These are phyloP conservation scores for Malus sieversii DNA, from an alignment of 306 rosid species.

Conservation along the genomic window DNA sequence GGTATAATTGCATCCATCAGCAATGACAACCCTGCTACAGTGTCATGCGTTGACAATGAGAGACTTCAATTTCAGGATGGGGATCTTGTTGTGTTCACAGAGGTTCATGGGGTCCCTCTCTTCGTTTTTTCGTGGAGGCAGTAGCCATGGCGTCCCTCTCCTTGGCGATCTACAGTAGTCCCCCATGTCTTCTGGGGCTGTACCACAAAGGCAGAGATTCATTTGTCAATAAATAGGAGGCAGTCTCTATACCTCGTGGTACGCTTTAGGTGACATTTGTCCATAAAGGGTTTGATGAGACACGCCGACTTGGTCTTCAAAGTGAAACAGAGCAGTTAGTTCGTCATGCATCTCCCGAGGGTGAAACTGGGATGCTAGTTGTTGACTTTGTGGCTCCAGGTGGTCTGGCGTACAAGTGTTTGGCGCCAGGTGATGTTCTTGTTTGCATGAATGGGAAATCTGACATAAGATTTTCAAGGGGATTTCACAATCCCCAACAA, in stretches of 20 bases:
- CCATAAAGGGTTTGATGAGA: constrained; percentile 97
- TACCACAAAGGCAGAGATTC: constrained; percentile 38
- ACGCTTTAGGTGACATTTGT: constrained; percentile 89
- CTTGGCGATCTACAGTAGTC: no score
- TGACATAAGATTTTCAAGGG: no score
- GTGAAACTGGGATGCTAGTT: constrained; percentile 98
- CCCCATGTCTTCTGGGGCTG: no score
- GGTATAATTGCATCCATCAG: constrained; percentile 81
- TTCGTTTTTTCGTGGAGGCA: no score
- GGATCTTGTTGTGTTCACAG: constrained; percentile 83
- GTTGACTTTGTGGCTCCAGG: constrained; percentile 98
- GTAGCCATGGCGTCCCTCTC: no score
- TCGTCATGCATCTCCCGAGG: constrained; percentile 62
- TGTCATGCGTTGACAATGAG: constrained; percentile 82
- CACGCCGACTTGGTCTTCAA: constrained; percentile 85
- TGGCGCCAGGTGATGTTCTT: constrained; percentile 97
- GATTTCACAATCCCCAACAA: no score
- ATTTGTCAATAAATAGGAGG: constrained; percentile 61
- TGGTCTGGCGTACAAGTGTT: constrained; percentile 71
- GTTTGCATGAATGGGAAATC: constrained; percentile 78
- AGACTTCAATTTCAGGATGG: constrained; percentile 93
- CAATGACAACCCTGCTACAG: constrained; percentile 69
- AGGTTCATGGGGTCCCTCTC: constrained; percentile 47
- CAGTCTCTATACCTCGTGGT: constrained; percentile 89
- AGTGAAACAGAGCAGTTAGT: constrained; percentile 90